phyloP scores from a whole-genome alignment of 176 grass and related monocot genomes.

The Carex pumila region DNA sequence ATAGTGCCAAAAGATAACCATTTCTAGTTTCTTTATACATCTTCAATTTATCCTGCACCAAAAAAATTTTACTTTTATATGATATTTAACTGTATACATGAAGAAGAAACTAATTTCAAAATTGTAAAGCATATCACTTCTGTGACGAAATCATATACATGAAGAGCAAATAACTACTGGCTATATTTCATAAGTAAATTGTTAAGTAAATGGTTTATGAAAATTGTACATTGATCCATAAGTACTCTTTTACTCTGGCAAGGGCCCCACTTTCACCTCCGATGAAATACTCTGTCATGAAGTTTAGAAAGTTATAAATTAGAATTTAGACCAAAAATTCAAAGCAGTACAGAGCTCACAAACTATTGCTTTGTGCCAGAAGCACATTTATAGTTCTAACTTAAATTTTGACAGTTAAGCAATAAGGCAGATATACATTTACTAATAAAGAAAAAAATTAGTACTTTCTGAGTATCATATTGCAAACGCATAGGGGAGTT shows the following conservation, averaged over 20 bases:
- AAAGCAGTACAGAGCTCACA: background rate
- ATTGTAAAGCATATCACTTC: background rate
- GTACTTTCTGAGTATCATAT: background rate
- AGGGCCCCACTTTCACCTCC: constrained; percentile 73
- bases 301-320: background rate
- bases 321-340: background rate
- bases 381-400: background rate
- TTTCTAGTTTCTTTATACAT: constrained; percentile 91
- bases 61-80: background rate
- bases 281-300: constrained; percentile 43
- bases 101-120: background rate
- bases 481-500: background rate
- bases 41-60: constrained; percentile 54
- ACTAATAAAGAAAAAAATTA: background rate
- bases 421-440: background rate
- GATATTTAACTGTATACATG: background rate
- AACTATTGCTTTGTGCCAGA: background rate
- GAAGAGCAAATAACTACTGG: background rate
- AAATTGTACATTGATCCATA: constrained; percentile 60
- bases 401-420: background rate
- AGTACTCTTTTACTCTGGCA: constrained; percentile 70
- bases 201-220: background rate
- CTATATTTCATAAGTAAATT: background rate
- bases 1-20: constrained; percentile 71
- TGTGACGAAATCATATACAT: background rate